Conservation (phyloP, 257 asterid genomes). For the Cinchona pubescens region DNA sequence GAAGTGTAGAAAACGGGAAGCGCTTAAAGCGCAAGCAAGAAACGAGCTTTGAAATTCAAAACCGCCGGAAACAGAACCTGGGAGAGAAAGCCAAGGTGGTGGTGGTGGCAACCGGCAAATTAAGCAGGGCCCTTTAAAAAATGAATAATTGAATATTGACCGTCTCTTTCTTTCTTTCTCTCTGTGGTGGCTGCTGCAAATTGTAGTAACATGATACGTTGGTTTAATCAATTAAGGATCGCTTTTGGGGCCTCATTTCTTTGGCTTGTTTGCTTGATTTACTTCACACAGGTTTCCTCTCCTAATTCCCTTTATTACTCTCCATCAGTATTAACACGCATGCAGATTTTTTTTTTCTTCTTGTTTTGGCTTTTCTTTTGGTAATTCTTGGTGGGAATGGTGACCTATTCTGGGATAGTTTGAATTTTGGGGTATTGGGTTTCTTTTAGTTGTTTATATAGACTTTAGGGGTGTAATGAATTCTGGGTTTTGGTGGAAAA, state of each 20-base stretch:
- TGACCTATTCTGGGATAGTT: not conserved
- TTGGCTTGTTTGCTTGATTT: conserved; percentile 92
- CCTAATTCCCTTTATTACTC: not conserved
- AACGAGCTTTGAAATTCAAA: too few relatives aligned
- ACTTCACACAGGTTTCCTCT: conserved; percentile 88
- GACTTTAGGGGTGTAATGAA: not conserved
- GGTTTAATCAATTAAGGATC: conserved; percentile 68
- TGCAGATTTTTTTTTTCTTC: not conserved
- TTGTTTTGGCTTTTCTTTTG: not conserved
- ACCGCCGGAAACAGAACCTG: too few relatives aligned
- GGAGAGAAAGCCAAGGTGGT: too few relatives aligned
- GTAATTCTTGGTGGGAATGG: not conserved
- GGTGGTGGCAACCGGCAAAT: too few relatives aligned
- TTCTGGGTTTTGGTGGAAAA: not conserved
- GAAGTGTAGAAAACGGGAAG: not conserved
- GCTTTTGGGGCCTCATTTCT: conserved; percentile 81
- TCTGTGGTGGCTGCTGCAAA: not conserved
- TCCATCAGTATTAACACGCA: not conserved
- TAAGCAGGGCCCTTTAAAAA: too few relatives aligned
- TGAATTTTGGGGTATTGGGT: not conserved
- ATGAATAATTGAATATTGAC: not conserved
- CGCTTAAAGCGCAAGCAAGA: too few relatives aligned
- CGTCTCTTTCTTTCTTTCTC: not conserved
- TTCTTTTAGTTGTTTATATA: not conserved
- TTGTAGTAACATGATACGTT: conserved; percentile 44